Base-by-base conservation (phyloP, 257 asterid species). In the Mitragyna speciosa region DNA sequence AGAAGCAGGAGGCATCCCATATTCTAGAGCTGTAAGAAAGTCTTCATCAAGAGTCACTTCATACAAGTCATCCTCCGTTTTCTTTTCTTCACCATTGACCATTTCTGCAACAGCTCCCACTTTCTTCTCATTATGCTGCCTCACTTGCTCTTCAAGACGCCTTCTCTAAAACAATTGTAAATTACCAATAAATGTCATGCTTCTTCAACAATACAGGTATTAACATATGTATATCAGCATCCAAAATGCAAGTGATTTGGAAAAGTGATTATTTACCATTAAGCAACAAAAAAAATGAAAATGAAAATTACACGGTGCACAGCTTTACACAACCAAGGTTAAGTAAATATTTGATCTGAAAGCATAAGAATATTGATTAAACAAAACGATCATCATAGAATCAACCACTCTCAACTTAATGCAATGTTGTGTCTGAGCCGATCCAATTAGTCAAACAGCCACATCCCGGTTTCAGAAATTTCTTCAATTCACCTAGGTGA, bases 1-100 rank as follows among this genome's bases (percentile, higher is more conserved):
- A 64, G 98, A 93, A 65, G 99, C 99, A 51, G 99, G 99, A 79
- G 99, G 99, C 99, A 95, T 93, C 83, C 98, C 99, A 14, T 95
- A 95, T 82, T 95, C 99, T 33, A 95, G 87, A 81, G 99, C 99
- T 65, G 96, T 95, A 73, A 92, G 83, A 72, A 95, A 93, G 83
- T 95, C 99, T 87, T 95, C 99, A 45, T 95, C 99, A 28, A 95
- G 87, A 78, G 87, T 86, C 82, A 95, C 97, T 75, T 93, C 95
- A 67, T 93, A 95, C 17, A 92, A 88, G 56, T 85, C 95, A 66
- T 92, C 97, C 74, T 90, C 95, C 76, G 75, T 79, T 73, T 82
- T 87, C 80, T 85, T 85, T 66, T 73, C 87, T 70, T 86, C 79
- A 36, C 61, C 48, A 33, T 2, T 84, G 67, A 72, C 79, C 61